Conservation (phyloP, 1,139 yeast genomes). For the Pichia sp. region DNA sequence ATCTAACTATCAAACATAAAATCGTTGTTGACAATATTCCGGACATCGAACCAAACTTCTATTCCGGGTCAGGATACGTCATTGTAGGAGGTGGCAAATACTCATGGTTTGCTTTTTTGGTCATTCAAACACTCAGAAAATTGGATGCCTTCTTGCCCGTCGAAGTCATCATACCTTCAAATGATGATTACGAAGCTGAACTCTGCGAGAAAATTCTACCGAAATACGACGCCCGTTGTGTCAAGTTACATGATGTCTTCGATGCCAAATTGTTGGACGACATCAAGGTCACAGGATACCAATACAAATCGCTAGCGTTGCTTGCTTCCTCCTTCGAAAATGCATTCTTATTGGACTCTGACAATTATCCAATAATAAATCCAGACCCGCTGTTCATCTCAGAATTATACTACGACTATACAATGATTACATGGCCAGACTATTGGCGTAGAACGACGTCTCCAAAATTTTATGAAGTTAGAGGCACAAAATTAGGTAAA, state of each 20-base stretch:
- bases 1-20: constrained; percentile 24
- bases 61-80: constrained; percentile 67
- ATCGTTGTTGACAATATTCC: constrained; percentile 24
- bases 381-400: constrained; percentile 47
- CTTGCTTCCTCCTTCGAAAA: constrained; percentile 48
- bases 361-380: constrained; percentile 48
- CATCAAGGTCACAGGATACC: constrained; percentile 43
- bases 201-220: constrained; percentile 46
- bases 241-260: constrained; percentile 37
- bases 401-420: constrained; percentile 32
- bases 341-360: constrained; percentile 49
- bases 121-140: constrained; percentile 58
- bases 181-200: constrained; percentile 43
- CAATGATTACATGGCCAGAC: constrained; percentile 57
- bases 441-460: constrained; percentile 63
- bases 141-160: constrained; percentile 64
- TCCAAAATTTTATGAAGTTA: constrained; percentile 53
- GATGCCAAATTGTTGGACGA: constrained; percentile 25
- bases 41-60: constrained; percentile 31
- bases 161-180: constrained; percentile 53
- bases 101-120: constrained; percentile 63
- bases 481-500: constrained; percentile 34
- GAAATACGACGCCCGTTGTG: constrained; percentile 41
- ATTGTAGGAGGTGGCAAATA: constrained; percentile 77
- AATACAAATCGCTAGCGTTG: constrained; percentile 53